phyloP scores from a whole-genome alignment of 805 yeast genomes.

The Candida maesae region DNA sequence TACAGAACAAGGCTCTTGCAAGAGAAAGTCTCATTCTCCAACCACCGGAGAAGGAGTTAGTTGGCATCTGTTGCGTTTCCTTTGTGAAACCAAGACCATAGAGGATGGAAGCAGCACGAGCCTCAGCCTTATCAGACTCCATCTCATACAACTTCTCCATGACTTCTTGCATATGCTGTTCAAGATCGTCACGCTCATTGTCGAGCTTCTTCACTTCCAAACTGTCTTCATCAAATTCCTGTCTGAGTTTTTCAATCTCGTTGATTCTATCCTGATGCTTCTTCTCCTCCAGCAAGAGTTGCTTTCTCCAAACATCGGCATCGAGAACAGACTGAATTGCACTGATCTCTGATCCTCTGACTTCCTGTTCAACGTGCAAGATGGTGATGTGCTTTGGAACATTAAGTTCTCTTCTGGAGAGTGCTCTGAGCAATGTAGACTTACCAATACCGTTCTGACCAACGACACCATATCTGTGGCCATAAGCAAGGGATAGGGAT shows the following conservation, averaged over 20 bases:
- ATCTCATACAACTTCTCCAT: constrained; percentile 82
- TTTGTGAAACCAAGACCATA: constrained; percentile 91
- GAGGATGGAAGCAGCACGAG: constrained; percentile 91
- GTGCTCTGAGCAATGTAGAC: constrained; percentile 85
- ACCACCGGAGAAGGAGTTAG: constrained; percentile 97
- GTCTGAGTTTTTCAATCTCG: constrained; percentile 67
- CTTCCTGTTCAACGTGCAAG: constrained; percentile 96
- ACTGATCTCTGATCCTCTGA: constrained; percentile 84
- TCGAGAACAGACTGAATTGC: constrained; percentile 96
- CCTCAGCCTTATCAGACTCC: constrained; percentile 97
- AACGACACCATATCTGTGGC: constrained; percentile 94
- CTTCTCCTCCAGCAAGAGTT: constrained; percentile 69
- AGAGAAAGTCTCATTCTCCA: constrained; percentile 99
- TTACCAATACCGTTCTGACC: constrained; percentile 99
- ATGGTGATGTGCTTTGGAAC: constrained; percentile 95
- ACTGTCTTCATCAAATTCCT: constrained; percentile 72
- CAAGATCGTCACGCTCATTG: constrained; percentile 85
- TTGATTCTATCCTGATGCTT: constrained; percentile 69
- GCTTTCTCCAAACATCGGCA: constrained; percentile 99
- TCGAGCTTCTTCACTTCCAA: constrained; percentile 76
- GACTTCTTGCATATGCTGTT: constrained; percentile 70
- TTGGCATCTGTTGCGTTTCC: constrained; percentile 77
- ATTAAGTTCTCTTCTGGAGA: constrained; percentile 88
- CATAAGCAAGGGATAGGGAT: constrained; percentile 79
- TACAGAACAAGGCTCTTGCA: constrained; percentile 96